Base-by-base conservation (phyloP, 495 filamentous ascomycete genomes). In the Elasticomyces elasticus region DNA sequence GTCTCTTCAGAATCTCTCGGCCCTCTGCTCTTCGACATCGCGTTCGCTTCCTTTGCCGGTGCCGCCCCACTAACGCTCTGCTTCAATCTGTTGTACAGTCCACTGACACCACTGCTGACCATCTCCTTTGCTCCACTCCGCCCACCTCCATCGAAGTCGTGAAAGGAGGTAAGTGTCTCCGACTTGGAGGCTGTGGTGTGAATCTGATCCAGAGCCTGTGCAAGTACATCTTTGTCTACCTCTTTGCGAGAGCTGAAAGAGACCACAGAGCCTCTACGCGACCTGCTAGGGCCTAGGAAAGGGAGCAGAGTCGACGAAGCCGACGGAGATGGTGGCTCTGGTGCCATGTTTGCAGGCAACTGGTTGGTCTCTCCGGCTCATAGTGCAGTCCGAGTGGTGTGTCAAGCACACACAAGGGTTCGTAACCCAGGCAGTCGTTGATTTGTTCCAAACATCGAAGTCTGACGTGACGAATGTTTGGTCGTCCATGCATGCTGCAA, bases 181-280 rank as follows among this genome's bases (percentile, higher is more conserved):
- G 86, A 84, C 56, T 86, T 85, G 59, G 84, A 90, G 5, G 89
- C 87, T 20, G 84, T 74, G 15, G 70, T 86, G 69, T 96, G 89
- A 30, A 95, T 94, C 49, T 86, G 80, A 67, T 92, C 86, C 30
- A 96, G 78, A 13, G 84, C 75, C 51, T 86, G 77, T 19, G 84
- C 76, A 19, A 89, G 75, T 15, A 79, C 79, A 49, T 86, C 84
- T 63, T 77, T 82, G 65, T 89, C 85, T 50, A 83, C 68, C 22
- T 75, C 74, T 5, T 79, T 68, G 5, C 68, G 67, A 17, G 72
- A 78, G 15, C 80, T 78, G 13, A 80, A 55, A 19, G 87, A 90
- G 30, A 74, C 70, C 17, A 84, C 63, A 3, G 87, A 91, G 17
- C 77, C 81, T 44, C 82, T 72, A 24, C 82, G 77, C 12, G 78